Percentiles rank a stretch among this genome's conserved stretches.
Evolutionary conservation across 257 asterid species (phyloP).

Genomic region (Craterostigma plantagineum): DNA sequence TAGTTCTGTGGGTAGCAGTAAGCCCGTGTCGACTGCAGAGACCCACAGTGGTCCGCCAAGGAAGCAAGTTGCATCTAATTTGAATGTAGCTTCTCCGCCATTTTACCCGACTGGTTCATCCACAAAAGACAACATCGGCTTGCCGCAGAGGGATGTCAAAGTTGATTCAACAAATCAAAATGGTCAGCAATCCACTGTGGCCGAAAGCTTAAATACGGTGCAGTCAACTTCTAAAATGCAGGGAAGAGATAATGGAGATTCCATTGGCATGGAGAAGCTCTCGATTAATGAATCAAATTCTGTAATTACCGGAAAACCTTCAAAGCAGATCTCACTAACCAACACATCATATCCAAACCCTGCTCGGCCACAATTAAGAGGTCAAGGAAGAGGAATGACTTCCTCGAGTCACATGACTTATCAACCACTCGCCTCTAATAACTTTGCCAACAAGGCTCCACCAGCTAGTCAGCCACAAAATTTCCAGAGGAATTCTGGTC

Average conservation of each 20-base stretch:
- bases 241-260: constrained; percentile 43
- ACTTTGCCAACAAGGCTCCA: constrained; percentile 33
- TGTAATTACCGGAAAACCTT: constrained; percentile 32
- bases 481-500: constrained; percentile 37
- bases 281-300: constrained; percentile 38
- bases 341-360: constrained; percentile 24
- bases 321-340: constrained; percentile 30
- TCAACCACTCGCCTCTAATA: constrained; percentile 38
- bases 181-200: constrained; percentile 27
- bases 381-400: constrained; percentile 65
- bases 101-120: constrained; percentile 89
- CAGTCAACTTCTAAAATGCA: constrained; percentile 22
- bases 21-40: constrained; percentile 27
- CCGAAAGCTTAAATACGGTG: constrained; percentile 20
- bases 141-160: constrained; percentile 38
- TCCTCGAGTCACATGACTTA: constrained; percentile 35
- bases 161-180: constrained; percentile 20
- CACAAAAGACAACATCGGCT: constrained; percentile 27
- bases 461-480: constrained; percentile 28
- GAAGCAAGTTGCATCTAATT: constrained; percentile 57
- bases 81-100: constrained; percentile 94
- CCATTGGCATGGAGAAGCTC: constrained; percentile 40
- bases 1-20: constrained; percentile 27
- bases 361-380: constrained; percentile 31
- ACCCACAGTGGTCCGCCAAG: constrained; percentile 25